phyloP scores from a whole-genome alignment of 176 grass and related monocot genomes.

The Carex myosuroides region DNA sequence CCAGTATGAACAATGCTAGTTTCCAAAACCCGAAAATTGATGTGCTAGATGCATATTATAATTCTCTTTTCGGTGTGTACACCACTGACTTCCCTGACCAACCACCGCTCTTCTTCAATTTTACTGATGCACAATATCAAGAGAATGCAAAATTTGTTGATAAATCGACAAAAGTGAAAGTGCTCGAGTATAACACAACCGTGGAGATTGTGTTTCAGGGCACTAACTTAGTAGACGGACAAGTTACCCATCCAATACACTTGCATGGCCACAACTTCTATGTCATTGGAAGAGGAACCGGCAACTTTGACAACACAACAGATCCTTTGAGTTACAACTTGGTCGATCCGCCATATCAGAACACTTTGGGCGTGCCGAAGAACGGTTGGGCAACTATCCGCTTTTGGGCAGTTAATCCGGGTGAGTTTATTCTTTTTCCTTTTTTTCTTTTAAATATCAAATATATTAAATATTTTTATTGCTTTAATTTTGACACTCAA shows the following conservation, averaged over 20 bases:
- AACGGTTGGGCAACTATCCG: conserved; percentile 31
- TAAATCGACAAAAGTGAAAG: background rate
- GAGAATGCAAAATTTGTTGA: background rate
- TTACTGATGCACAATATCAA: background rate
- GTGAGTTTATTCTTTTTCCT: conserved; percentile 9
- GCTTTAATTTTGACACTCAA: too few relatives aligned
- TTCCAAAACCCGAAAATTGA: conserved; percentile 5
- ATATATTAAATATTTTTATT: too few relatives aligned
- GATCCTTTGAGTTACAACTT: conserved; percentile 40
- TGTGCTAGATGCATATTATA: conserved; percentile 39
- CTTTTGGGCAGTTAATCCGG: conserved; percentile 37
- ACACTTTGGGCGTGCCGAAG: conserved; percentile 31
- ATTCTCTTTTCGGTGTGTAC: background rate
- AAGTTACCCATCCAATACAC: conserved; percentile 1
- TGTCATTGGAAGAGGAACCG: conserved; percentile 28
- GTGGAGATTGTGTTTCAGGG: too few relatives aligned
- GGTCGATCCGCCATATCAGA: conserved; percentile 25
- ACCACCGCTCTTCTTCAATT: conserved; percentile 39
- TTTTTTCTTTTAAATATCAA: too few relatives aligned
- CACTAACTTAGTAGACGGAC: too few relatives aligned
- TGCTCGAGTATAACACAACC: too few relatives aligned
- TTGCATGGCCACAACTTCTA: conserved; percentile 48
- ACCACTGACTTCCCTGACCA: conserved; percentile 16
- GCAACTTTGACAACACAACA: conserved; percentile 32
- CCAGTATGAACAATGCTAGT: conserved; percentile 57